Percentiles rank a stretch among this genome's conserved stretches.
Conservation (phyloP, 768 basidiomycete species). For the Boletus reticulatus region DNA sequence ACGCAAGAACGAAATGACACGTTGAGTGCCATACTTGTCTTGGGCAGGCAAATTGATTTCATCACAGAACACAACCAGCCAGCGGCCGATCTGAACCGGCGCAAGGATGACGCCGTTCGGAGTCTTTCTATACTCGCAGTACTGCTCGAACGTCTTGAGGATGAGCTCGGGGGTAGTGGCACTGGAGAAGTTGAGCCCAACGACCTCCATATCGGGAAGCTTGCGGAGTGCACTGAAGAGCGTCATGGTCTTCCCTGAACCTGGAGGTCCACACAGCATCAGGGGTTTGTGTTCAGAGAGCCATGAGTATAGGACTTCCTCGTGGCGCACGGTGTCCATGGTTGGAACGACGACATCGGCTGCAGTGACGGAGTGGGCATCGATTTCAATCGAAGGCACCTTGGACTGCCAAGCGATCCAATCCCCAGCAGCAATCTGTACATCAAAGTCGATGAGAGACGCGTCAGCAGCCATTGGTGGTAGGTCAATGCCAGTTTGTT, state of each 20-base stretch:
- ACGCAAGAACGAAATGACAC: slow-evolving; percentile 97
- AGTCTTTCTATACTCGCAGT: slow-evolving; percentile 98
- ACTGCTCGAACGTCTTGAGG: slow-evolving; percentile 99
- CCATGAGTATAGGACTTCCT: slow-evolving; percentile 99
- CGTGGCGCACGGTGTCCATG: slow-evolving; percentile 97
- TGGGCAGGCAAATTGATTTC: slow-evolving; percentile 97
- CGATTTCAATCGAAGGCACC: slow-evolving; percentile 95
- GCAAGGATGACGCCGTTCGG: slow-evolving; percentile 97
- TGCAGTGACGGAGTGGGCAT: slow-evolving; percentile 93
- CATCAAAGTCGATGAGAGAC: slow-evolving; percentile 94
- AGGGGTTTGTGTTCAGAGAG: slow-evolving; percentile 97
- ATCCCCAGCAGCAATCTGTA: slow-evolving; percentile 79
- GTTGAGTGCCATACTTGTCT: slow-evolving; percentile 98
- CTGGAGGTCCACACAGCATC: slow-evolving; percentile 98
- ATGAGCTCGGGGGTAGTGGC: slow-evolving; percentile 98
- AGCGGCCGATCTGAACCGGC: slow-evolving; percentile 91
- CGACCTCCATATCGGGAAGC: slow-evolving; percentile 97
- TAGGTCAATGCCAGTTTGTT: slow-evolving; percentile 86
- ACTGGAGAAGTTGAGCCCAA: slow-evolving; percentile 98
- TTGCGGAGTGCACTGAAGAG: slow-evolving; percentile 97
- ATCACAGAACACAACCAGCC: slow-evolving; percentile 99
- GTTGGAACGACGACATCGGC: slow-evolving; percentile 98
- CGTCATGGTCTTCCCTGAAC: slow-evolving; percentile 99
- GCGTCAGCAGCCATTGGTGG: slow-evolving; percentile 72
- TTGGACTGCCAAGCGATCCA: slow-evolving; percentile 92